Conservation (phyloP, 805 yeast species). For the Candida nonsorbophila region DNA sequence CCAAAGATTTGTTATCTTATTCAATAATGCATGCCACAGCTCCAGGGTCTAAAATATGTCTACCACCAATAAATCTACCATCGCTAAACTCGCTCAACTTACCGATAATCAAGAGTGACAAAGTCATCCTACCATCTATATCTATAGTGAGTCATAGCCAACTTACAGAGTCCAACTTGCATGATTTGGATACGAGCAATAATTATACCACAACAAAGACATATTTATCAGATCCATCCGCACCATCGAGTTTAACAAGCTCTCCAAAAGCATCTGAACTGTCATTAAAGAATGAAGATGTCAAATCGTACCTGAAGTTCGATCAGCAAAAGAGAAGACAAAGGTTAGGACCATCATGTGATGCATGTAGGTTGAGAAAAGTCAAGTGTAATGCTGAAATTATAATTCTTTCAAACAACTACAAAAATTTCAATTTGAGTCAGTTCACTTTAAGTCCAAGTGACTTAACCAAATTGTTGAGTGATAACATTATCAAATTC, state of each 20-base stretch:
- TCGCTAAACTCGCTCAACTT: slow-evolving; percentile 1
- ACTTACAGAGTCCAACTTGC: slow-evolving; percentile 11
- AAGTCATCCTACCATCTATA: slow-evolving; percentile 10
- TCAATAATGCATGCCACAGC: slow-evolving; percentile 28
- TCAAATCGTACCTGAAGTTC: too few relatives aligned
- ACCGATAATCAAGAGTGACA: not conserved
- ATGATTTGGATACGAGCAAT: not conserved
- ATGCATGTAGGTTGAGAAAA: slow-evolving; percentile 61
- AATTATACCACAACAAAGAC: slow-evolving; percentile 1
- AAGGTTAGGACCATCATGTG: slow-evolving; percentile 72
- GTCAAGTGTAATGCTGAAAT: slow-evolving; percentile 72
- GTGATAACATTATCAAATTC: slow-evolving; percentile 2
- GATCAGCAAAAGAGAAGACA: slow-evolving; percentile 51
- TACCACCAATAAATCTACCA: slow-evolving; percentile 2
- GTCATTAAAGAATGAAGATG: too few relatives aligned
- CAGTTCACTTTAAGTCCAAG: slow-evolving; percentile 2
- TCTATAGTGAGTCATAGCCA: slow-evolving; percentile 2
- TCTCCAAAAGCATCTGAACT: too few relatives aligned
- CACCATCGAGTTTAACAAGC: too few relatives aligned
- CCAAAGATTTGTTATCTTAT: slow-evolving; percentile 33
- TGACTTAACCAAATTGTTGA: slow-evolving; percentile 4
- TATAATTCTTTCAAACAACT: slow-evolving; percentile 21
- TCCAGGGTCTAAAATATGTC: slow-evolving; percentile 8
- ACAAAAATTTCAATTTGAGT: slow-evolving; percentile 2
- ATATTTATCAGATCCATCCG: slow-evolving; percentile 1